Conservation (phyloP, 1,284 basidiomycete species). For the Ustanciosporium gigantosporum region DNA sequence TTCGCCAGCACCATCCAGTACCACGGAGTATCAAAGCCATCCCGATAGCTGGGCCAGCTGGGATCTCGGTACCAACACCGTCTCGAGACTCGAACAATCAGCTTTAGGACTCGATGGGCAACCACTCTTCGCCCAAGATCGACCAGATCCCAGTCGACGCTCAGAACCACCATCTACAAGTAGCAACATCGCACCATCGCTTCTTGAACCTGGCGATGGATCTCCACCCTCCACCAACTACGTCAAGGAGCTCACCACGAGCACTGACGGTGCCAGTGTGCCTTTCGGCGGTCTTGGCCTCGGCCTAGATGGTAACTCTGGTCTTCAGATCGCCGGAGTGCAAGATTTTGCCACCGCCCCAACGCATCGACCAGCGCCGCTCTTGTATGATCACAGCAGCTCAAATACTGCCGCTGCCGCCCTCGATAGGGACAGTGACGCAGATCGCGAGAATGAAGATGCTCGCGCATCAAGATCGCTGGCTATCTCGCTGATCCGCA, state of each 20-base stretch:
- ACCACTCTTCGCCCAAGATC: conserved; percentile 9
- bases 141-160: neutral
- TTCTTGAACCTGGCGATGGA: conserved; percentile 18
- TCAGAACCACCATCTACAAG: neutral
- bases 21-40: conserved; percentile 3
- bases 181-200: conserved; percentile 11
- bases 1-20: conserved; percentile 9
- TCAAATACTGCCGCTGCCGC: too few relatives aligned
- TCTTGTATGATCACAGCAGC: neutral
- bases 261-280: neutral
- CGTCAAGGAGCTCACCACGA: conserved; percentile 19
- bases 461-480: conserved; percentile 26
- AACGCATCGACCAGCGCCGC: conserved; percentile 4
- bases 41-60: conserved; percentile 6
- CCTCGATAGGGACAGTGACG: neutral
- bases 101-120: conserved; percentile 33
- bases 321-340: conserved; percentile 1
- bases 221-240: conserved; percentile 40
- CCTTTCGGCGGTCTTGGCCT: conserved; percentile 36
- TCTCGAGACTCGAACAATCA: conserved; percentile 30
- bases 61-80: conserved; percentile 12
- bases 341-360: conserved; percentile 1
- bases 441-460: conserved; percentile 26
- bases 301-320: conserved; percentile 26
- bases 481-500: conserved; percentile 30